Percentiles rank a stretch among this genome's conserved stretches.
Conservation (phyloP, 495 filamentous ascomycete genomes). For the Penicillium mononematosum region DNA sequence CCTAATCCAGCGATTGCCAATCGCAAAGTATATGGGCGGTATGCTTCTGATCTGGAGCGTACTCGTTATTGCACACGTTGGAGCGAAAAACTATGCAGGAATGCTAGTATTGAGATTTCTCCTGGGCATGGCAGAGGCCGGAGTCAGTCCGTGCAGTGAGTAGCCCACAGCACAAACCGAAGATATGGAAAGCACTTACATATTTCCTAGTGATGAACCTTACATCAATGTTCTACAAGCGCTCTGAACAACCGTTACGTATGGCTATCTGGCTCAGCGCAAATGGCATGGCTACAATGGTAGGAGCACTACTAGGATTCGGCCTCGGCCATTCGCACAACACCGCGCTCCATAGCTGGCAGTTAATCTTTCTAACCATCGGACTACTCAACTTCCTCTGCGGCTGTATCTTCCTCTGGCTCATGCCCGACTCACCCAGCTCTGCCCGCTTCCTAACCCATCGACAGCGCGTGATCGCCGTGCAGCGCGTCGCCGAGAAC, state of each 20-base stretch:
- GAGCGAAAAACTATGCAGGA: constrained; percentile 55
- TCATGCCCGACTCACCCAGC: constrained; percentile 45
- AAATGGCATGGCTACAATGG: constrained; percentile 56
- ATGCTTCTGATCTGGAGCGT: constrained; percentile 61
- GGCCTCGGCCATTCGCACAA: constrained; percentile 50
- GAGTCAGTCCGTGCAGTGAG: constrained; percentile 50
- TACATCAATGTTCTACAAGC: constrained; percentile 68
- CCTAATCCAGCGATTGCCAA: constrained; percentile 53
- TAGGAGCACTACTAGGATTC: constrained; percentile 54
- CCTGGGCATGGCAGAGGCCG: constrained; percentile 65
- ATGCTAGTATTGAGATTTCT: constrained; percentile 60
- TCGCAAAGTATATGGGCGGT: constrained; percentile 58
- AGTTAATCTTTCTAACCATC: constrained; percentile 56
- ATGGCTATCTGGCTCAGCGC: constrained; percentile 65
- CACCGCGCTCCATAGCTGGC: constrained; percentile 48
- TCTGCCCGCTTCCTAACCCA: constrained; percentile 43
- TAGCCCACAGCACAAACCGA: background rate
- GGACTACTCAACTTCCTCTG: constrained; percentile 49
- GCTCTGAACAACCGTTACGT: constrained; percentile 60
- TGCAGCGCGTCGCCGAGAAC: constrained; percentile 44
- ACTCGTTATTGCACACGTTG: constrained; percentile 54
- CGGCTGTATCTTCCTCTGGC: constrained; percentile 39
- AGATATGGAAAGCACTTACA: constrained; percentile 2
- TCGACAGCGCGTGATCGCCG: constrained; percentile 42
- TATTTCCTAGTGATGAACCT: constrained; percentile 45